Evolutionary conservation across 1,139 yeast genomes (phyloP).

Genomic region (Scheffersomyces titani): DNA sequence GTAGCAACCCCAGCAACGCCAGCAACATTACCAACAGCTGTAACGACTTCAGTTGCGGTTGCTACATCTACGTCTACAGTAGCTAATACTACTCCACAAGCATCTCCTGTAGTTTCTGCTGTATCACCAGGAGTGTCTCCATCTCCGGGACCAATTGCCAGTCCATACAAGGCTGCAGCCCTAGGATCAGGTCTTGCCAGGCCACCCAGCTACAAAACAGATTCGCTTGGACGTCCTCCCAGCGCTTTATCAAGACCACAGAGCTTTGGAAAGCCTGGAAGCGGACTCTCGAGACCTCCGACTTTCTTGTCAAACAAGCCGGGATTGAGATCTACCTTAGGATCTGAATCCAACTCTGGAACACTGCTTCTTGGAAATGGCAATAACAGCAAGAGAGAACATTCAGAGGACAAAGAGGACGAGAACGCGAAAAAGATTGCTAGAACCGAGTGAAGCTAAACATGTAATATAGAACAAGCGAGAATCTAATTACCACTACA

Average conservation of each 20-base stretch:
- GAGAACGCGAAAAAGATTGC: constrained; percentile 11
- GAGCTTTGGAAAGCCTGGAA: constrained; percentile 17
- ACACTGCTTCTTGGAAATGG: constrained; percentile 1
- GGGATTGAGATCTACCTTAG: constrained; percentile 3
- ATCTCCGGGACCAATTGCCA: background rate
- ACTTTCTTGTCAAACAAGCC: constrained; percentile 22
- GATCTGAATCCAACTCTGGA: constrained; percentile 1
- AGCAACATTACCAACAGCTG: background rate
- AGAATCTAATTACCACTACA: background rate
- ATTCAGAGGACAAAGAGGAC: constrained; percentile 6
- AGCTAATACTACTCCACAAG: background rate
- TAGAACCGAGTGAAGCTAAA: constrained; percentile 9
- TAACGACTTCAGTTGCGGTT: too few species aligned
- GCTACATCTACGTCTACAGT: background rate
- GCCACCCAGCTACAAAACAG: constrained; percentile 14
- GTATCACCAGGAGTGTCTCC: background rate
- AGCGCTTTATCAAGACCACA: constrained; percentile 11
- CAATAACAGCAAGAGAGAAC: constrained; percentile 8
- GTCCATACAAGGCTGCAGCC: constrained; percentile 8
- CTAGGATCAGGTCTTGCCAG: constrained; percentile 12
- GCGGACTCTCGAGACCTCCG: constrained; percentile 22
- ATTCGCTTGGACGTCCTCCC: constrained; percentile 8
- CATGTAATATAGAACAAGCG: background rate
- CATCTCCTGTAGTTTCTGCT: background rate
- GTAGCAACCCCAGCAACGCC: constrained; percentile 2